Percentiles rank a stretch among this genome's conserved stretches.
phyloP scores from a whole-genome alignment of 148 eudicot genomes.

The Beta vulgaris region DNA sequence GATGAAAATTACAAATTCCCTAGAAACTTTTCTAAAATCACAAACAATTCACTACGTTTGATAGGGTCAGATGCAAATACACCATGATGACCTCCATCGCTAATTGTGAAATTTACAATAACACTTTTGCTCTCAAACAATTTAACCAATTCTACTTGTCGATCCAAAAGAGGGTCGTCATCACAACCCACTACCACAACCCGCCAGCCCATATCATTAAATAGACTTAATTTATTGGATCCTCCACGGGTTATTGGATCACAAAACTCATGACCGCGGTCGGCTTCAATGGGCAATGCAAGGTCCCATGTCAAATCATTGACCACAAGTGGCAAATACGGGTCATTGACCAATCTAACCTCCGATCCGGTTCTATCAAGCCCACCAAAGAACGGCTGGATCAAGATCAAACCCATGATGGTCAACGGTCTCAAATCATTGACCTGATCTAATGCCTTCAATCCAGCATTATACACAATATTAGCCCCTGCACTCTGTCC shows the following conservation, averaged over 20 bases:
- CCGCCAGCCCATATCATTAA: slow-evolving; percentile 31
- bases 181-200: slow-evolving; percentile 30
- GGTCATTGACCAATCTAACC: slow-evolving; percentile 28
- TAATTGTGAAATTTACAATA: neutral
- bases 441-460: neutral
- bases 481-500: slow-evolving; percentile 50
- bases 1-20: slow-evolving; percentile 3
- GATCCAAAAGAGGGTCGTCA: slow-evolving; percentile 36
- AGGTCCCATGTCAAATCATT: slow-evolving; percentile 50
- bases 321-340: slow-evolving; percentile 31
- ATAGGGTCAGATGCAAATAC: neutral
- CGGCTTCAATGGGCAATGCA: slow-evolving; percentile 44
- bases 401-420: slow-evolving; percentile 30
- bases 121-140: slow-evolving; percentile 29
- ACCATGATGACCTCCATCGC: slow-evolving; percentile 21
- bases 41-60: neutral
- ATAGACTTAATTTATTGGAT: neutral
- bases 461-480: slow-evolving; percentile 27
- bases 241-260: slow-evolving; percentile 21
- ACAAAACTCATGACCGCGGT: slow-evolving; percentile 41
- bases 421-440: slow-evolving; percentile 23
- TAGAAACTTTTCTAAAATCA: neutral
- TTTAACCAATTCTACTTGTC: slow-evolving; percentile 20
- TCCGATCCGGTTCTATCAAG: slow-evolving; percentile 38
- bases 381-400: slow-evolving; percentile 44